Percentiles rank a stretch among this genome's conserved stretches.
Conservation (phyloP, 305 asterid genomes). For the Caryopteris hybrid region DNA sequence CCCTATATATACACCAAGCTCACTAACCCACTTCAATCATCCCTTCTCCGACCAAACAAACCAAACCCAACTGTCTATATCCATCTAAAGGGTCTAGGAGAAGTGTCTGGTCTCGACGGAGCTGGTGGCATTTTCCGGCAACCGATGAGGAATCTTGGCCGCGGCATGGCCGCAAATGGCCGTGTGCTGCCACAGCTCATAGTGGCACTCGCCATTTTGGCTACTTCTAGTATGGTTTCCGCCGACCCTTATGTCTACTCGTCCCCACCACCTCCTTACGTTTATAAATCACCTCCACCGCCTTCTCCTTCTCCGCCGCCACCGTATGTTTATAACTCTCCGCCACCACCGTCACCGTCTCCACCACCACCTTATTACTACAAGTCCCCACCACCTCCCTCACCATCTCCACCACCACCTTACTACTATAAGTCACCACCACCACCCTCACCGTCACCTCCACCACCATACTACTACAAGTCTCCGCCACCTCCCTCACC, state of each 20-base stretch:
- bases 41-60: slow-evolving; percentile 8
- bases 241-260: slow-evolving; percentile 42
- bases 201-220: slow-evolving; percentile 48
- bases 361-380: slow-evolving; percentile 45
- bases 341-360: slow-evolving; percentile 29
- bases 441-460: not conserved
- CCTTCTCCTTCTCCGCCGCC: slow-evolving; percentile 28
- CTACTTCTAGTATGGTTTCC: slow-evolving; percentile 26
- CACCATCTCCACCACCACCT: slow-evolving; percentile 33
- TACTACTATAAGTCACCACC: slow-evolving; percentile 28
- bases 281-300: slow-evolving; percentile 27
- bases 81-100: no score
- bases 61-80: no score
- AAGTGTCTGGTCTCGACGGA: not conserved
- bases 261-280: slow-evolving; percentile 38
- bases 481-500: not conserved
- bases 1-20: slow-evolving; percentile 22
- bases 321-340: slow-evolving; percentile 24
- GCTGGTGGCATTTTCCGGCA: slow-evolving; percentile 17
- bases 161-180: slow-evolving; percentile 31
- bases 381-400: slow-evolving; percentile 13
- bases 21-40: slow-evolving; percentile 11
- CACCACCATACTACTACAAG: not conserved
- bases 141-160: slow-evolving; percentile 29
- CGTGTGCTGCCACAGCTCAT: slow-evolving; percentile 33